Percentiles rank a stretch among this genome's conserved stretches.
Evolutionary conservation across 2,329 filamentous ascomycete species (phyloP).

Genomic region (Fusarium nelsonii): DNA sequence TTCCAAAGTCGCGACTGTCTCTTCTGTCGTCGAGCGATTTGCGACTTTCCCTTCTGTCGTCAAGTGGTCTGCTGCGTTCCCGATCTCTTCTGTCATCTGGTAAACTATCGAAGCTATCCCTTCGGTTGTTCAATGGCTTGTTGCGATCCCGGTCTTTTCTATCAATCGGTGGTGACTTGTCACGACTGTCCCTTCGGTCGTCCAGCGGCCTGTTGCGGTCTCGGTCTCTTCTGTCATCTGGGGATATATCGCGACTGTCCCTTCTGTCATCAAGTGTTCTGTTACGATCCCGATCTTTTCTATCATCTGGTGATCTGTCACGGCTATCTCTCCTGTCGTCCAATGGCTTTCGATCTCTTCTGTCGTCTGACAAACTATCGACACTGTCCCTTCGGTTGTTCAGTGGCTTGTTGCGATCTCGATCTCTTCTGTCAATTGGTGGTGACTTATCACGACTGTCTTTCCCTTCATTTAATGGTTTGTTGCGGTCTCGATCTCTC

Average conservation of each 20-base stretch:
- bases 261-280: background rate
- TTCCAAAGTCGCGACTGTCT: conserved; percentile 15
- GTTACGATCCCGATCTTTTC: background rate
- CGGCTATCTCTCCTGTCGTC: background rate
- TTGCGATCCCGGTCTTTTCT: background rate
- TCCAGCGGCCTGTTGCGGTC: background rate
- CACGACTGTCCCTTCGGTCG: background rate
- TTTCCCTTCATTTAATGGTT: background rate
- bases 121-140: background rate
- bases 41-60: conserved; percentile 16
- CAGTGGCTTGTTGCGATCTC: background rate
- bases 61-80: background rate
- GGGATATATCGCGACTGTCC: background rate
- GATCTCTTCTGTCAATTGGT: background rate
- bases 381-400: background rate
- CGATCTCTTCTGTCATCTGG: background rate
- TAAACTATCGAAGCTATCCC: background rate
- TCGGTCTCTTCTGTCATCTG: background rate
- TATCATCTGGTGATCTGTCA: background rate
- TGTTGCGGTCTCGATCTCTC: conserved; percentile 3
- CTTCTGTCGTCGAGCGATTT: conserved; percentile 7
- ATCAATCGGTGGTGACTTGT: background rate
- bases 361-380: conserved; percentile 5
- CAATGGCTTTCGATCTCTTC: background rate
- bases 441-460: background rate